Base-by-base conservation (phyloP, 2,329 filamentous ascomycete genomes). In the Sporothrix mexicana region DNA sequence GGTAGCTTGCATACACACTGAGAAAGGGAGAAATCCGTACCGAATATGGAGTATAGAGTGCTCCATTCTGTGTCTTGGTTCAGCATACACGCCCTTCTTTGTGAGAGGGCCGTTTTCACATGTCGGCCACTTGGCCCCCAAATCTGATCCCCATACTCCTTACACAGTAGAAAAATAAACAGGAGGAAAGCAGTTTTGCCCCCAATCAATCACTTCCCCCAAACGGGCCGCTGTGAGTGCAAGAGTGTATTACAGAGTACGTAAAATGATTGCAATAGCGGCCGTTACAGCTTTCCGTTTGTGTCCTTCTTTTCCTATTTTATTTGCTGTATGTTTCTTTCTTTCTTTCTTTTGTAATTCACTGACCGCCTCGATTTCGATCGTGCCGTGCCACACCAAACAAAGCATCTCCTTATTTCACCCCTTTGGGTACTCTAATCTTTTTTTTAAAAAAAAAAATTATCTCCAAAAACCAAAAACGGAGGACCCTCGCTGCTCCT, bases 81-180 rank as follows among this genome's bases (percentile, higher is more conserved):
- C 10, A 45, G 17, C 17, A 62, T n/a, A 10, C 59, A 36, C 36
- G 17, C n/a, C 36, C 17, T 43, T 43, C 20, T 45, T 64, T 41
- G 17, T 23, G 59, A 12, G 36, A 20, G n/a, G n/a, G 23, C 59
- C 36, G 36, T 45, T 45, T 64, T 64, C 59, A 64, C 59, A 64
- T 64, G 59, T 43, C 59, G 20, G 17, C 15, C 17, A 62, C 30
- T 41, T 13, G 13, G 15, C 23, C 53, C 10, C 53, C 53, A 20
- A 61, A 36, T 36, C 30, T 6, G 7, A 36, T 36, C 7, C 55
- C 25, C 20, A 15, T n/a, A n/a, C 49, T 53, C 10, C 10, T 20
- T 51, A 51, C 17, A 20, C 6, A 17, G 45, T 47, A 47, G 45
- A 47, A 36, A 36, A 36, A n/a, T 51, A 51, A 20, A 30, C 51